Conservation (phyloP, 768 basidiomycete genomes). For the Aureoboletus auriporus region DNA sequence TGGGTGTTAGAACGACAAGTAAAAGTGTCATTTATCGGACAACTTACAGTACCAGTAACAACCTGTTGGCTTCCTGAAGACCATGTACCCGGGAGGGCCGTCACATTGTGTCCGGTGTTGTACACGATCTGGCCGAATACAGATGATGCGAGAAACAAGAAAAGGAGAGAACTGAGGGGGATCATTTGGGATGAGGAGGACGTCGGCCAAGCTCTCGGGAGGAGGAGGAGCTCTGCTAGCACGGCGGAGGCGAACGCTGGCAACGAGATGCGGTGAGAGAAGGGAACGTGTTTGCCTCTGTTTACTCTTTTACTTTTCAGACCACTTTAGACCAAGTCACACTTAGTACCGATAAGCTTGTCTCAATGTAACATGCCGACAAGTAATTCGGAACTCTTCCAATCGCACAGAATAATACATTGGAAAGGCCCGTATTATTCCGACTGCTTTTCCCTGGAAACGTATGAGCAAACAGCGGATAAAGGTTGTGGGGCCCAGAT, state of each 20-base stretch:
- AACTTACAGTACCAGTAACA: constrained; percentile 67
- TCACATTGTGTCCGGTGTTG: constrained; percentile 57
- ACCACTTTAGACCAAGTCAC: not conserved
- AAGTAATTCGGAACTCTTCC: no score
- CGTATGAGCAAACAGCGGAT: no score
- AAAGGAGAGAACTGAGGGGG: constrained; percentile 20
- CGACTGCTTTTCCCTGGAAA: no score
- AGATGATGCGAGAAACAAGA: constrained; percentile 22
- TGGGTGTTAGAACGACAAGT: not conserved
- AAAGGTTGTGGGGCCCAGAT: no score
- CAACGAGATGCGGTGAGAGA: constrained; percentile 29
- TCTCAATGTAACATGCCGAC: no score
- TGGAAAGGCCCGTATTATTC: no score
- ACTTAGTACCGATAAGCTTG: no score
- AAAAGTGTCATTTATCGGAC: constrained; percentile 30
- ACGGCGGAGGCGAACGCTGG: constrained; percentile 10
- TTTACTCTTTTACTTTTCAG: constrained; percentile 18
- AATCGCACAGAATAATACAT: no score
- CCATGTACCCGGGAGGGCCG: constrained; percentile 80
- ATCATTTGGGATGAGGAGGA: constrained; percentile 14
- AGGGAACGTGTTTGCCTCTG: constrained; percentile 21
- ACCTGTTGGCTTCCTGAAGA: constrained; percentile 74
- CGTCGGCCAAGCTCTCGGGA: not conserved
- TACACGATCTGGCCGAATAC: constrained; percentile 39
- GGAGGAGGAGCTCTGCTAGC: constrained; percentile 2